Evolutionary conservation across 2,329 filamentous ascomycete genomes (phyloP).

Genomic region (Ophiostoma montium): DNA sequence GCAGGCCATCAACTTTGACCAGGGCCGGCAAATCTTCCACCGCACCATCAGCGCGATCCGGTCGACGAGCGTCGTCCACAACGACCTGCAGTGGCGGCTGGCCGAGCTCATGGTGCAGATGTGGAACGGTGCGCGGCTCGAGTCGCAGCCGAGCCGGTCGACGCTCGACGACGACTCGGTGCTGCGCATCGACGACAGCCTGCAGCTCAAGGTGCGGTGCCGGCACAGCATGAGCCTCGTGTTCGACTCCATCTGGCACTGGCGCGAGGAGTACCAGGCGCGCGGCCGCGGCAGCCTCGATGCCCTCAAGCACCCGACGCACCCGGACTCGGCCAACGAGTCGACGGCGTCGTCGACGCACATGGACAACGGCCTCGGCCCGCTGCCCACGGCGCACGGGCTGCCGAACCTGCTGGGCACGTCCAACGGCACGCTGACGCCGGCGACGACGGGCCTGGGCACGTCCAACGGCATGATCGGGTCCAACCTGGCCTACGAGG

Average conservation of each 20-base stretch:
- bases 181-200: conserved; percentile 48
- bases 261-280: conserved; percentile 66
- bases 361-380: conserved; percentile 45
- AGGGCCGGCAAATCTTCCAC: conserved; percentile 55
- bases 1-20: conserved; percentile 53
- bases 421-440: conserved; percentile 38
- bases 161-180: conserved; percentile 34
- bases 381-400: conserved; percentile 20
- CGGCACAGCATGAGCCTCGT: conserved; percentile 76
- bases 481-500: conserved; percentile 41
- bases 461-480: conserved; percentile 32
- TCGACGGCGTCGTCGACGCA: conserved; percentile 55
- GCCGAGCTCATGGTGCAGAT: conserved; percentile 80
- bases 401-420: conserved; percentile 34
- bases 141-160: conserved; percentile 28
- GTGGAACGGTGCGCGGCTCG: conserved; percentile 56
- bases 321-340: conserved; percentile 65
- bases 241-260: conserved; percentile 75
- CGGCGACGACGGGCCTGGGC: conserved; percentile 30
- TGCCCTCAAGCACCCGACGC: conserved; percentile 75
- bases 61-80: conserved; percentile 58
- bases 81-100: conserved; percentile 66
- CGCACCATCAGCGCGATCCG: conserved; percentile 56
- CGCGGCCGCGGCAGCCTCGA: conserved; percentile 56
- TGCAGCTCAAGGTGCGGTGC: conserved; percentile 71